Evolutionary conservation across 805 yeast genomes (phyloP).

Genomic region (Teunomyces lycoperdinae): DNA sequence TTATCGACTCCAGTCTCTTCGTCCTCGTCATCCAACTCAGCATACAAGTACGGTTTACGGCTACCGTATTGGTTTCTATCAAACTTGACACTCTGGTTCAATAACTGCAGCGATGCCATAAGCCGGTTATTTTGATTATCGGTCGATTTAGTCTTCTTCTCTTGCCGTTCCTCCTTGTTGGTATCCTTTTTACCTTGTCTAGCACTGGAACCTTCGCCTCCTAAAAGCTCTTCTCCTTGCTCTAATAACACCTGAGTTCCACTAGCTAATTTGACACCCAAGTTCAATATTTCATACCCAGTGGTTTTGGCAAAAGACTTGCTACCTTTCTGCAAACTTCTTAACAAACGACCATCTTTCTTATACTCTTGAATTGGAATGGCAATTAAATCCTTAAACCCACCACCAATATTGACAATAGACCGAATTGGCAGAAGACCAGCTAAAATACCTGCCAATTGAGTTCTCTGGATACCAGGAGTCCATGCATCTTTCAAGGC

Average conservation of each 20-base stretch:
- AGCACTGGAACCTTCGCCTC: constrained; percentile 66
- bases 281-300: constrained; percentile 71
- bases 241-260: constrained; percentile 85
- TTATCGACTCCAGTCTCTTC: constrained; percentile 16
- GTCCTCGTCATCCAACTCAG: constrained; percentile 31
- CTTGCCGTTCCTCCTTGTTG: not conserved
- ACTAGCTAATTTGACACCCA: constrained; percentile 82
- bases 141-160: not conserved
- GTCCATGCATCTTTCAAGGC: constrained; percentile 73
- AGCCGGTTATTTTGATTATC: constrained; percentile 10
- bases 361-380: constrained; percentile 73
- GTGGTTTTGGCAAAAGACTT: constrained; percentile 71
- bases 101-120: constrained; percentile 25
- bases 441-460: constrained; percentile 73
- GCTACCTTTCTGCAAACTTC: constrained; percentile 76
- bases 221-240: constrained; percentile 72
- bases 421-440: constrained; percentile 85
- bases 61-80: constrained; percentile 20
- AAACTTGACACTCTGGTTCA: constrained; percentile 17
- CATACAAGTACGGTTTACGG: constrained; percentile 26
- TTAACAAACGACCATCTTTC: constrained; percentile 65
- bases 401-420: constrained; percentile 72
- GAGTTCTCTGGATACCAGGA: constrained; percentile 83
- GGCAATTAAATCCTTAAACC: constrained; percentile 68
- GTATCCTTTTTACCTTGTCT: constrained; percentile 18